A percentile compares a stretch with the other conserved stretches of the same genome.
Conservation (phyloP, 139 green algal species). For the Zygnema circumcarinatum region DNA sequence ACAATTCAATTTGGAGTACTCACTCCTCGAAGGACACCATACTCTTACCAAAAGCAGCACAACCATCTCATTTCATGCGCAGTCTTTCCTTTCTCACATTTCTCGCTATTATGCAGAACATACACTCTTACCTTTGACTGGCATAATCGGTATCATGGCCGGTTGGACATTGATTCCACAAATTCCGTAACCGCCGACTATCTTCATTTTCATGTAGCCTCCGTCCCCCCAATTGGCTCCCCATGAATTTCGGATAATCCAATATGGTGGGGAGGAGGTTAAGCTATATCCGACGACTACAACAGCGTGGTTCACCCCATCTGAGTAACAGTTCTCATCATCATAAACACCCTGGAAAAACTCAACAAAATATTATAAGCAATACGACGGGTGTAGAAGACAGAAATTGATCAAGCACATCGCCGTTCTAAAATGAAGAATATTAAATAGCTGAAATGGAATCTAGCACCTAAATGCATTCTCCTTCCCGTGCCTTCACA, state of each 20-base stretch:
- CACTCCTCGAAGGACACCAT: no score
- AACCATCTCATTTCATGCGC: no score
- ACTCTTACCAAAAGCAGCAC: no score
- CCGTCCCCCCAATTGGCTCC: constrained; percentile 79
- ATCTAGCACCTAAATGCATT: no score
- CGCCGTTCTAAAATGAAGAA: no score
- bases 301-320: constrained; percentile 83
- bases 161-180: background rate
- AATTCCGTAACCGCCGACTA: background rate
- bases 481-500: no score
- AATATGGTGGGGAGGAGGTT: constrained; percentile 66
- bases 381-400: background rate
- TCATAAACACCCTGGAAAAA: constrained; percentile 13
- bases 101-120: background rate
- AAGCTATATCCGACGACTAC: constrained; percentile 85
- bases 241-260: constrained; percentile 70
- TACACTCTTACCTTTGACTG: background rate
- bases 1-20: no score
- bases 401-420: no score
- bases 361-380: background rate
- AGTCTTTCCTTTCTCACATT: no score
- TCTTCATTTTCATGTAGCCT: constrained; percentile 77
- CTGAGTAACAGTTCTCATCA: background rate
- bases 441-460: no score
- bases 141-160: constrained; percentile 1